Conservation (phyloP, 2,329 filamentous ascomycete genomes). For the Tolypocladium ophioglossoides region DNA sequence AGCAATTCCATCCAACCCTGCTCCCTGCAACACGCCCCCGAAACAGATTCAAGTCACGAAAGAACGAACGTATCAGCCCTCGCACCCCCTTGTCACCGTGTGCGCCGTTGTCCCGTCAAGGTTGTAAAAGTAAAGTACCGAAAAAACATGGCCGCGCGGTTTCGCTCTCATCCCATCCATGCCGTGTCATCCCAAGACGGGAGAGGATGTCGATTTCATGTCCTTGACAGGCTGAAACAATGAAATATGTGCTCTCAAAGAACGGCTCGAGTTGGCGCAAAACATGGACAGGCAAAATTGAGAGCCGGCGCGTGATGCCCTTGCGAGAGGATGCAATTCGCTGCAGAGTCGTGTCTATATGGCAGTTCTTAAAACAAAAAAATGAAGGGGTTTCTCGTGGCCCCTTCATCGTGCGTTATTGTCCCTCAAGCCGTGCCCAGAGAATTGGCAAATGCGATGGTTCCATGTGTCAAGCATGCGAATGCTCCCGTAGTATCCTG, state of each 20-base stretch:
- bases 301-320: constrained; percentile 1
- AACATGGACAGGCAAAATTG: constrained; percentile 3
- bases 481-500: constrained; percentile 10
- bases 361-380: constrained; percentile 1
- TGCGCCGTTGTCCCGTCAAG: background rate
- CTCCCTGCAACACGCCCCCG: constrained; percentile 1
- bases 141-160: background rate
- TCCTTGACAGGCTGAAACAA: constrained; percentile 1
- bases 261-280: background rate
- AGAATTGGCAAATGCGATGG: constrained; percentile 10
- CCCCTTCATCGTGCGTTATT: constrained; percentile 8
- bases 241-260: background rate
- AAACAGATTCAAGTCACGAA: background rate
- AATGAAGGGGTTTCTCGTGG: constrained; percentile 8
- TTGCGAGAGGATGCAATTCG: constrained; percentile 11
- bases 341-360: constrained; percentile 22
- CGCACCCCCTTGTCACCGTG: background rate
- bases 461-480: constrained; percentile 21
- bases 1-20: constrained; percentile 1
- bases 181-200: background rate
- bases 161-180: background rate
- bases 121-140: background rate
- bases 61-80: background rate
- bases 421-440: constrained; percentile 7
- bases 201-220: background rate